phyloP scores from a whole-genome alignment of 78 protist species.

The Chrysochromulina parva region DNA sequence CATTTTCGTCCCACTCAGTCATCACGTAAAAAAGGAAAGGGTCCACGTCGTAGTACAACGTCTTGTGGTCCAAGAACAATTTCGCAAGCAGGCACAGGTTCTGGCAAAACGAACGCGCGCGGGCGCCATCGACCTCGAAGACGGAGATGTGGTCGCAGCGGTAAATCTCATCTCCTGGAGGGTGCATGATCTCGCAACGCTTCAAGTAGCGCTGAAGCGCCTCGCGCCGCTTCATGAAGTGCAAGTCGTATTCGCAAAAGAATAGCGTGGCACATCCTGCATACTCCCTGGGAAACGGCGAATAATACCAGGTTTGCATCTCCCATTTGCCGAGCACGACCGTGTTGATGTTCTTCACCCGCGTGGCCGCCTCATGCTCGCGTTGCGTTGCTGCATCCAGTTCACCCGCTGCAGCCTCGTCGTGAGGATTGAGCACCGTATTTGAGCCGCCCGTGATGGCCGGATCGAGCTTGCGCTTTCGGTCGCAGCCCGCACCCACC shows the following conservation, averaged over 20 bases:
- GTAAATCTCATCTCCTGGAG: constrained; percentile 95
- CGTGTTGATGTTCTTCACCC: constrained; percentile 83
- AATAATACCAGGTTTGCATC: constrained; percentile 91
- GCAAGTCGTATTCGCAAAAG: constrained; percentile 90
- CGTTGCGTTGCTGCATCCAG: background rate
- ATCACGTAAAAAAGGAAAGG: constrained; percentile 96
- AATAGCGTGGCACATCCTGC: constrained; percentile 67
- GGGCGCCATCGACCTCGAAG: background rate
- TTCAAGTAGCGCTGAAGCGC: constrained; percentile 54
- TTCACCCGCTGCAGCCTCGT: background rate
- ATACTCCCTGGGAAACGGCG: constrained; percentile 93
- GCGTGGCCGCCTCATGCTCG: constrained; percentile 78
- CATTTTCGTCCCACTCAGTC: constrained; percentile 72
- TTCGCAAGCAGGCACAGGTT: constrained; percentile 90
- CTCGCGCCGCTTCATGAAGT: constrained; percentile 53
- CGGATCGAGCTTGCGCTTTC: no score
- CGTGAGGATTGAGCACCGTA: background rate
- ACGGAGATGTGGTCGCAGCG: constrained; percentile 29
- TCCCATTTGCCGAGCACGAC: constrained; percentile 76
- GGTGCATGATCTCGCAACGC: constrained; percentile 46
- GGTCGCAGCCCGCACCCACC: no score
- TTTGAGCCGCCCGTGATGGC: no score
- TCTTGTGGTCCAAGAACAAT: constrained; percentile 93
- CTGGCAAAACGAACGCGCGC: background rate
- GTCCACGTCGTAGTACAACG: constrained; percentile 75